These are phyloP conservation scores for Daldinia sp. DNA, from an alignment of 2,329 filamentous ascomycete species.

Conservation along the genomic window DNA sequence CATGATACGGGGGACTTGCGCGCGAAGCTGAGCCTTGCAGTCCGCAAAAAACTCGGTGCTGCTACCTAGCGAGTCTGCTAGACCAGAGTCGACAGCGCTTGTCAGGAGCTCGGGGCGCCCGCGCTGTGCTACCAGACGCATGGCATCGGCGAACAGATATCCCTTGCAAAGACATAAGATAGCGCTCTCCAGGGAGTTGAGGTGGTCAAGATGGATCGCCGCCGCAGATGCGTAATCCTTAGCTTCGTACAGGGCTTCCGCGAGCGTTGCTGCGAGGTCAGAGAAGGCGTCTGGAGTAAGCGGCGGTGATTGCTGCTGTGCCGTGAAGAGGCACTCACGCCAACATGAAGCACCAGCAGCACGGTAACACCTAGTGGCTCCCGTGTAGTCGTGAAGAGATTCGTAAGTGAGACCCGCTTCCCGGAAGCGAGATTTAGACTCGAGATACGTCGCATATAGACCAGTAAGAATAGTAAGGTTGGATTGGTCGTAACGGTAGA, in stretches of 20 bases:
- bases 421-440: conserved; percentile 76
- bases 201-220: conserved; percentile 81
- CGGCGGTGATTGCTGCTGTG: conserved; percentile 70
- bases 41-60: conserved; percentile 94
- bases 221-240: conserved; percentile 86
- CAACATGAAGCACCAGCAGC: conserved; percentile 79
- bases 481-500: conserved; percentile 82
- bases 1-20: conserved; percentile 84
- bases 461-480: conserved; percentile 74
- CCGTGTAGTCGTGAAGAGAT: conserved; percentile 75
- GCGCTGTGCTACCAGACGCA: conserved; percentile 74
- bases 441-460: conserved; percentile 82
- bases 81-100: conserved; percentile 76
- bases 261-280: conserved; percentile 76
- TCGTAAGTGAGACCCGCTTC: conserved; percentile 94
- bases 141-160: conserved; percentile 87
- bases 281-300: conserved; percentile 67
- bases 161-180: conserved; percentile 85
- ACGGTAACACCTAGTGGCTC: conserved; percentile 84
- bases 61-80: conserved; percentile 80
- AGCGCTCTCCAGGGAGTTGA: conserved; percentile 74
- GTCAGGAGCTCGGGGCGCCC: conserved; percentile 68
- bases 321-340: conserved; percentile 88
- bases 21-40: conserved; percentile 83
- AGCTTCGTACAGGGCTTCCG: conserved; percentile 80